These are phyloP conservation scores for Cucurbita ficifolia DNA, from an alignment of 306 rosid genomes.

Conservation along the genomic window DNA sequence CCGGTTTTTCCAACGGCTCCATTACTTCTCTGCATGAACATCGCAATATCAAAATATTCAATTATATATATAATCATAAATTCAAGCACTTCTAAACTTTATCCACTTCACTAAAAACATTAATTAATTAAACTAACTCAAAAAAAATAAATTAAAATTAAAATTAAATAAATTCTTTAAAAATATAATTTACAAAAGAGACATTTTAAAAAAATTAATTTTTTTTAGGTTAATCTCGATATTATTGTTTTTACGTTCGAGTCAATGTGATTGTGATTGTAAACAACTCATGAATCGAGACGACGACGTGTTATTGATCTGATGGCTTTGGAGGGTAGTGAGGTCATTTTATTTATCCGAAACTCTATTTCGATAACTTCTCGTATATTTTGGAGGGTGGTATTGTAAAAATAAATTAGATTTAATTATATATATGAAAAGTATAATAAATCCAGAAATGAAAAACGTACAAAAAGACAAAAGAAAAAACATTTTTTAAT, in stretches of 20 bases:
- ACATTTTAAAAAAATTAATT: not conserved
- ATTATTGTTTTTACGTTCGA: not conserved
- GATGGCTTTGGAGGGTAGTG: not conserved
- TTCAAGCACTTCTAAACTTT: not conserved
- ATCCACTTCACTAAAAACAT: not conserved
- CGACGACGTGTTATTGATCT: not conserved
- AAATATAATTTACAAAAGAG: not conserved
- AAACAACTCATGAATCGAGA: not conserved
- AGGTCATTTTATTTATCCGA: not conserved
- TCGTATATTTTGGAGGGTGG: not conserved
- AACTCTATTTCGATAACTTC: no score
- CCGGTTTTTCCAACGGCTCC: slow-evolving; percentile 28
- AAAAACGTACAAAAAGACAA: not conserved
- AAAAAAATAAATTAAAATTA: no score
- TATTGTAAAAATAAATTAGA: not conserved
- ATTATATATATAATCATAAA: not conserved
- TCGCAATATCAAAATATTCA: not conserved
- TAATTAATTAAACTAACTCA: not conserved
- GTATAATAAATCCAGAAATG: not conserved
- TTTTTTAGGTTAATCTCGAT: not conserved
- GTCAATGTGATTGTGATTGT: not conserved
- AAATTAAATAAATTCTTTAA: no score
- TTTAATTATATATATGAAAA: not conserved
- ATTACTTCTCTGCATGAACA: slow-evolving; percentile 24
- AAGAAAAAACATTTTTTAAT: not conserved